phyloP scores from a whole-genome alignment of 2,329 filamentous ascomycete genomes.

The Cytospora piceae region DNA sequence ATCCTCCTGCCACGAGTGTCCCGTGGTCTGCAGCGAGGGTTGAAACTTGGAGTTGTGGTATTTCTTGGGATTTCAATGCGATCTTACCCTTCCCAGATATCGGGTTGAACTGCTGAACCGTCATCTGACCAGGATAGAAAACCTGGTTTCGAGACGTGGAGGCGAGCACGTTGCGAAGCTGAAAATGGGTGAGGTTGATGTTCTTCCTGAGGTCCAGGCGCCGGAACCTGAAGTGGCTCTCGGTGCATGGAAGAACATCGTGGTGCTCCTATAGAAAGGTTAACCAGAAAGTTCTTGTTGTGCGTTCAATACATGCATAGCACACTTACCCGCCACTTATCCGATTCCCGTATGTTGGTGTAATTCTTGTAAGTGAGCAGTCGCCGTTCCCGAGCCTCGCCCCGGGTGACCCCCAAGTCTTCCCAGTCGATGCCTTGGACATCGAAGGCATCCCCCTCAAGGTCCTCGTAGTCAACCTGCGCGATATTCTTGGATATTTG shows the following conservation, averaged over 20 bases:
- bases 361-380: constrained; percentile 60
- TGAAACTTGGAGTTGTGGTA: constrained; percentile 46
- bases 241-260: constrained; percentile 42
- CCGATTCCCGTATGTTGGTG: constrained; percentile 54
- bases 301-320: background rate
- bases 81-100: constrained; percentile 49
- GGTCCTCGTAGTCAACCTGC: constrained; percentile 46
- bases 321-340: constrained; percentile 52
- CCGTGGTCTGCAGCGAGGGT: constrained; percentile 57
- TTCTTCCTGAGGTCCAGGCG: constrained; percentile 59
- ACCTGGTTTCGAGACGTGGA: constrained; percentile 58
- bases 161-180: constrained; percentile 65
- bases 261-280: constrained; percentile 37
- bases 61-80: constrained; percentile 43
- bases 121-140: constrained; percentile 58
- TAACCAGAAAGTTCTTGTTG: constrained; percentile 6
- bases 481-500: constrained; percentile 32
- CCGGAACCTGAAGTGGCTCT: constrained; percentile 62
- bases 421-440: constrained; percentile 64
- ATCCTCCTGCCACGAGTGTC: constrained; percentile 63
- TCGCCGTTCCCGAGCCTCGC: constrained; percentile 52
- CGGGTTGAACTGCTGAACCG: constrained; percentile 58
- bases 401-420: constrained; percentile 54
- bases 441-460: constrained; percentile 60
- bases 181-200: constrained; percentile 65